These are phyloP conservation scores for Eurotiales sp. DNA, from an alignment of 2,329 filamentous ascomycete genomes.

Conservation along the genomic window DNA sequence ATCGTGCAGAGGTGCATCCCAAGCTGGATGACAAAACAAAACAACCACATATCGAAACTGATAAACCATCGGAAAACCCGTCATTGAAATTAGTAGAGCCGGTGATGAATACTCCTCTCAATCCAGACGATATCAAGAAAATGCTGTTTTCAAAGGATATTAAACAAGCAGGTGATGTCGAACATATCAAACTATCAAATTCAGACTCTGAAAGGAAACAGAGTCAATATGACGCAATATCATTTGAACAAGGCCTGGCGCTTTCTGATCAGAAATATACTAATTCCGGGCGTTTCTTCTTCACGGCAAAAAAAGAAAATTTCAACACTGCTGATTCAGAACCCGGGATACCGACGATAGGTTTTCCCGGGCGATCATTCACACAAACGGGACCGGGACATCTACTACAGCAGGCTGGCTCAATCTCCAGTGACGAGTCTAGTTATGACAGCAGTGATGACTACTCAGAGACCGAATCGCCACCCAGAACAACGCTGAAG, in stretches of 20 bases:
- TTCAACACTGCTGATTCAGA: neutral
- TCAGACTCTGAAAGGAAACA: conserved; percentile 16
- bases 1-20: neutral
- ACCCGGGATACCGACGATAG: conserved; percentile 35
- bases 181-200: conserved; percentile 19
- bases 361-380: conserved; percentile 24
- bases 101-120: conserved; percentile 38
- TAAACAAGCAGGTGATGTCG: conserved; percentile 8
- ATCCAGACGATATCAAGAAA: conserved; percentile 40
- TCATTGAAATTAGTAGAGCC: conserved; percentile 20
- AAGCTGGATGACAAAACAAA: neutral
- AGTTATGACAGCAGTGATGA: conserved; percentile 18
- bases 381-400: neutral
- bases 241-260: conserved; percentile 48
- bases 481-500: conserved; percentile 24
- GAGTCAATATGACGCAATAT: conserved; percentile 50
- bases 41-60: neutral
- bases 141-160: conserved; percentile 38
- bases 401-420: conserved; percentile 16
- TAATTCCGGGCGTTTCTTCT: conserved; percentile 45
- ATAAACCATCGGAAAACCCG: neutral
- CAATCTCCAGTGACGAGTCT: conserved; percentile 28
- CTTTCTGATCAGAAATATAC: conserved; percentile 54
- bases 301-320: conserved; percentile 19
- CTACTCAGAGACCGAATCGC: conserved; percentile 20